Evolutionary conservation across 441 rosid genomes (phyloP).

Genomic region (Brassica hybrid): DNA sequence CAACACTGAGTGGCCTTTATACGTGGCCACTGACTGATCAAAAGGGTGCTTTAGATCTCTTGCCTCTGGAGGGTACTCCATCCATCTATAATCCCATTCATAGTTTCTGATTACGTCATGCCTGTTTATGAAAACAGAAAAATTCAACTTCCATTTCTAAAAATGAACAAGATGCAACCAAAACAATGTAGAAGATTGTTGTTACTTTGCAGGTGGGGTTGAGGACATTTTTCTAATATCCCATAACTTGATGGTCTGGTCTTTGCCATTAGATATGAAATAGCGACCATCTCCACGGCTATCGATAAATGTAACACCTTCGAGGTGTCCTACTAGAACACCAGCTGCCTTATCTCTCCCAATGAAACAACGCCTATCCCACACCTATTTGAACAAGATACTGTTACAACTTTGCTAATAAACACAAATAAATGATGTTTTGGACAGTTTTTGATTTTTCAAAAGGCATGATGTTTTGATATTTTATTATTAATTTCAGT

Average conservation of each 20-base stretch:
- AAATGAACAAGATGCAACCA: conserved; percentile 16
- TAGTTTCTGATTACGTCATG: conserved; percentile 50
- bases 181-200: background rate
- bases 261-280: conserved; percentile 91
- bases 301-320: conserved; percentile 87
- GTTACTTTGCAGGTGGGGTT: conserved; percentile 42
- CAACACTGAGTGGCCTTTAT: conserved; percentile 88
- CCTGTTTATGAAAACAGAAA: conserved; percentile 44
- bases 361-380: conserved; percentile 91
- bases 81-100: conserved; percentile 97
- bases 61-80: conserved; percentile 86
- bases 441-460: background rate
- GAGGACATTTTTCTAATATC: conserved; percentile 89
- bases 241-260: conserved; percentile 94
- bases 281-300: conserved; percentile 95
- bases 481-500: too few relatives aligned
- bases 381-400: conserved; percentile 56
- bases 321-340: conserved; percentile 78
- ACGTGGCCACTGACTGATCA: conserved; percentile 82
- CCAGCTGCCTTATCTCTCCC: conserved; percentile 81
- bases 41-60: conserved; percentile 70
- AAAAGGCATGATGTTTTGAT: background rate
- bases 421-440: background rate
- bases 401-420: conserved; percentile 4
- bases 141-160: conserved; percentile 11